Percentiles rank a stretch among this genome's conserved stretches.
Conservation (phyloP, 2,329 filamentous ascomycete genomes). For the Pseudocercospora crystallina region DNA sequence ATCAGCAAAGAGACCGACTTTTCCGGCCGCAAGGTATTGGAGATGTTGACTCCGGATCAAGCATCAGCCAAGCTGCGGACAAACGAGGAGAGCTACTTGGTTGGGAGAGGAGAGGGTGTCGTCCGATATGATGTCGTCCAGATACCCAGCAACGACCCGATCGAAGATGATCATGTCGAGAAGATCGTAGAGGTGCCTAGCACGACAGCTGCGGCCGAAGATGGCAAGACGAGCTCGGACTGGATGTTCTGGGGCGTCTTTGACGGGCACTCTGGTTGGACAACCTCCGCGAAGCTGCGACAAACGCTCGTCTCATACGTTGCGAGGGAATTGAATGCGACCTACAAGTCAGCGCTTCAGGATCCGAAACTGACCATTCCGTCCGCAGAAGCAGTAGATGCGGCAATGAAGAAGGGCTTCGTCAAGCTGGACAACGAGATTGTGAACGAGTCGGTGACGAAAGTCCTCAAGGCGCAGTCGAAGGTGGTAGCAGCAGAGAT, state of each 20-base stretch:
- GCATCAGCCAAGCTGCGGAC: conserved; percentile 84
- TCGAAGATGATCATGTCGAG: conserved; percentile 97
- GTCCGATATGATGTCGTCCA: conserved; percentile 94
- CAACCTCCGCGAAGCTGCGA: conserved; percentile 91
- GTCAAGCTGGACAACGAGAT: conserved; percentile 89
- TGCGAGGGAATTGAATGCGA: conserved; percentile 85
- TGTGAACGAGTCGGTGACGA: conserved; percentile 86
- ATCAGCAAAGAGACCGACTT: conserved; percentile 86
- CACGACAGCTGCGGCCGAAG: conserved; percentile 54
- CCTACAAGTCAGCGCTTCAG: conserved; percentile 73
- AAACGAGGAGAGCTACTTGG: conserved; percentile 87
- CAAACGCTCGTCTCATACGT: conserved; percentile 91
- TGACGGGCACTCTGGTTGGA: conserved; percentile 97
- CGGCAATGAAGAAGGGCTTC: conserved; percentile 91
- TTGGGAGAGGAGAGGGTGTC: conserved; percentile 86
- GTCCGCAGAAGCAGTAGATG: conserved; percentile 76
- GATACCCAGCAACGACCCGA: conserved; percentile 92
- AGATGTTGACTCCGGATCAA: conserved; percentile 96
- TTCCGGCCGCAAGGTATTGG: conserved; percentile 79
- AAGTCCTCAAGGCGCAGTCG: conserved; percentile 83
- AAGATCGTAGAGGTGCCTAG: conserved; percentile 91
- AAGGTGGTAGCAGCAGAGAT: conserved; percentile 90
- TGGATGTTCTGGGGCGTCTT: conserved; percentile 99
- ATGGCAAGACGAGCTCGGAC: conserved; percentile 65
- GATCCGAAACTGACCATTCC: conserved; percentile 63